These are phyloP conservation scores for Triticum turgidum DNA, from an alignment of 176 grass and related monocot species.

Conservation along the genomic window DNA sequence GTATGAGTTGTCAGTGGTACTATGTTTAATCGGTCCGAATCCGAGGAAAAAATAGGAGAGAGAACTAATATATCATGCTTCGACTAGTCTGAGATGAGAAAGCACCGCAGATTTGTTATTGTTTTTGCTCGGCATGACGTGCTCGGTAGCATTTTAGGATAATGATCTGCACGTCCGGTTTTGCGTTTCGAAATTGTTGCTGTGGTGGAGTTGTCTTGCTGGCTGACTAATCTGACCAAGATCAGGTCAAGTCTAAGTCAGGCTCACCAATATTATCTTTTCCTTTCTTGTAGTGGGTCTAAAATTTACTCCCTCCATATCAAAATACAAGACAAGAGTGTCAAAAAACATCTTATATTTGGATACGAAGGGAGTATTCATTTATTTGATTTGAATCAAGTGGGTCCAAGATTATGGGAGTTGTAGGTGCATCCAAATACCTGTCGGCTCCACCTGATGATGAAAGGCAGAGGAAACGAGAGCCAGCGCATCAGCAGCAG, in stretches of 20 bases:
- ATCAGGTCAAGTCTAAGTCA: conserved; percentile 23
- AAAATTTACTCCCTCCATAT: no score
- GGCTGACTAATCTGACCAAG: conserved; percentile 11
- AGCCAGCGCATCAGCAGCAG: background rate
- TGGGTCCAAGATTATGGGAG: background rate
- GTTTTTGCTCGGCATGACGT: no score
- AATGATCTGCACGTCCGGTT: background rate
- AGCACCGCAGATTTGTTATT: no score
- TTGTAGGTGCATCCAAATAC: conserved; percentile 1
- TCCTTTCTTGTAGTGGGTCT: no score
- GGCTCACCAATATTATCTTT: background rate
- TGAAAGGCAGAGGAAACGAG: background rate
- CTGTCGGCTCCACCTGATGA: background rate
- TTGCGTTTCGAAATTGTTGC: background rate
- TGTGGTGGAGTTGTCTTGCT: background rate
- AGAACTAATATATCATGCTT: no score
- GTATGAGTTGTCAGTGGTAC: no score
- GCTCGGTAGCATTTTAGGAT: background rate
- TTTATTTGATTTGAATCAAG: background rate
- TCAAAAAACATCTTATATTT: no score
- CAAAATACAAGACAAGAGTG: no score
- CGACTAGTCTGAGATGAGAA: no score
- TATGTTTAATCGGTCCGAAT: no score
- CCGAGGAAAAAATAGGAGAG: no score
- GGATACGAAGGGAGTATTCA: no score